These are phyloP conservation scores for Pythium phragmiticola DNA, from an alignment of 352 stramenopile genomes.

Conservation along the genomic window DNA sequence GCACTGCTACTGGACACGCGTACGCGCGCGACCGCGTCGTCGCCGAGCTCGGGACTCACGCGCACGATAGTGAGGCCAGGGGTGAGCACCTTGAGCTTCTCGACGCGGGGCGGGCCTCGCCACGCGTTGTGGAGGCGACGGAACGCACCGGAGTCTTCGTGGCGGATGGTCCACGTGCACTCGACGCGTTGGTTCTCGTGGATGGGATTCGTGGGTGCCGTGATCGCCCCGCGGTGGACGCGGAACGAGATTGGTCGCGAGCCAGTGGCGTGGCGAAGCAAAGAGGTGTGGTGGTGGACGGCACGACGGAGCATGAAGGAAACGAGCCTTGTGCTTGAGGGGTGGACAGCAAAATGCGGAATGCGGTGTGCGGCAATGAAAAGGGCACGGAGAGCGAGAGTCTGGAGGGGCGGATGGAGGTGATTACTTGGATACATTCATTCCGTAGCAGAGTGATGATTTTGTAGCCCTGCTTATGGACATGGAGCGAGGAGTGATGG, in stretches of 20 bases:
- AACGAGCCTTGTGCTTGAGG: neutral
- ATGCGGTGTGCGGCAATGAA: neutral
- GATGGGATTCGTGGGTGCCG: constrained; percentile 3
- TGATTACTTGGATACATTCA: neutral
- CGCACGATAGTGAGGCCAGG: constrained; percentile 15
- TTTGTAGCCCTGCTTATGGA: neutral
- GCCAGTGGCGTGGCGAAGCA: neutral
- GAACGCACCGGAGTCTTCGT: neutral
- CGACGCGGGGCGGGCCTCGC: neutral
- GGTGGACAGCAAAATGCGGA: neutral
- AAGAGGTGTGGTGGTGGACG: neutral
- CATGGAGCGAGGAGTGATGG: neutral
- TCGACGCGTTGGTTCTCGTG: constrained; percentile 19
- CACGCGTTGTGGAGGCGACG: neutral
- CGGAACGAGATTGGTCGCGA: constrained; percentile 12
- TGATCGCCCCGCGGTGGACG: constrained; percentile 13
- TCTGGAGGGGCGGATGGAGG: neutral
- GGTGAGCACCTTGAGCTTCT: constrained; percentile 18
- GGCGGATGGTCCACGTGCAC: constrained; percentile 16
- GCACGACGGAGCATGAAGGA: neutral
- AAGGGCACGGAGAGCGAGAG: neutral
- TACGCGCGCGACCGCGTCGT: constrained; percentile 8
- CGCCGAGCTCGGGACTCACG: constrained; percentile 6
- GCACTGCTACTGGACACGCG: constrained; percentile 11
- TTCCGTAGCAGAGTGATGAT: neutral